Conservation (phyloP, 805 yeast species). For the Metschnikowia borealis region DNA sequence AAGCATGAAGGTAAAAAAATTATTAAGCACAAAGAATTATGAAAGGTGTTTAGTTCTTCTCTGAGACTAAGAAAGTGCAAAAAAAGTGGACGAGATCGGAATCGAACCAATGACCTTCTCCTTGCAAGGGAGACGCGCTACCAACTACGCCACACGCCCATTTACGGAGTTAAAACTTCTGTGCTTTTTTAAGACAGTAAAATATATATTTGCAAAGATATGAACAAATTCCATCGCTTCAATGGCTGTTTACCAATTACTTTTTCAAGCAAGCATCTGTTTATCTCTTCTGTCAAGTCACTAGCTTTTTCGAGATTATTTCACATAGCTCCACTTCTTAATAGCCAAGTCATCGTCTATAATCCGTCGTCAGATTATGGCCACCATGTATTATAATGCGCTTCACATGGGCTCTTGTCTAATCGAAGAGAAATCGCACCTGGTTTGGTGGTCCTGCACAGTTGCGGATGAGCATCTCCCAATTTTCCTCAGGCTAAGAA, state of each 20-base stretch:
- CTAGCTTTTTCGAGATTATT: no score
- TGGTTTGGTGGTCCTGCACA: constrained; percentile 8
- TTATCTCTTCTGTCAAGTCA: no score
- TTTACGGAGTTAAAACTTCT: neutral
- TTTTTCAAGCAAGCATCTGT: neutral
- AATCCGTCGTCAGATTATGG: no score
- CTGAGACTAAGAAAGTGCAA: constrained; percentile 3
- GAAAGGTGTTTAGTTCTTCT: no score
- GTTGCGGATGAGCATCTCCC: constrained; percentile 17
- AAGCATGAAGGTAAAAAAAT: neutral
- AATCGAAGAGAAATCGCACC: neutral
- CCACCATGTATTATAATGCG: no score
- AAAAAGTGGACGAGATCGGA: constrained; percentile 65
- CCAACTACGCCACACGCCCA: constrained; percentile 82
- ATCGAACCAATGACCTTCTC: constrained; percentile 74
- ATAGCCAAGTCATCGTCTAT: no score
- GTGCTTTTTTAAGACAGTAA: no score
- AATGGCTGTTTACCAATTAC: no score
- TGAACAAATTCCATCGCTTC: no score
- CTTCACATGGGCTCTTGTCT: neutral
- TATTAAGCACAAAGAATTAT: no score
- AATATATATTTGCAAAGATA: no score
- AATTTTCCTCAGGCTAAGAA: constrained; percentile 8
- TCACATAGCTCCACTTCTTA: no score
- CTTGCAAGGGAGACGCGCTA: constrained; percentile 80